phyloP scores from a whole-genome alignment of 768 basidiomycete species.

The Leccinum longicurvipes region DNA sequence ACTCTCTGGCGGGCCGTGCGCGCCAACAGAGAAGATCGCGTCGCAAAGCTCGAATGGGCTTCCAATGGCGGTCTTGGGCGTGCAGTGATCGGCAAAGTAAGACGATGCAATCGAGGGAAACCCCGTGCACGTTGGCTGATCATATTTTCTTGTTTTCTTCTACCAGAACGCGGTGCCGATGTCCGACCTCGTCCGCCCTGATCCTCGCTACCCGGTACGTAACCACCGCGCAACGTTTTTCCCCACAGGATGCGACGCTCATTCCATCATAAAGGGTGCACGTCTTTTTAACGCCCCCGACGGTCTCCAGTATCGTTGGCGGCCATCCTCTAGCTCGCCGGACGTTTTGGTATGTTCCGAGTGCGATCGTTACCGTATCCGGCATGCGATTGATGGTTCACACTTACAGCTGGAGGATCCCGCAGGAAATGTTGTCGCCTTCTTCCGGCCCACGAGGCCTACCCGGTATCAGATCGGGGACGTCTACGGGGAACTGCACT shows the following conservation, averaged over 20 bases:
- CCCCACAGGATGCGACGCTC: conserved; percentile 7
- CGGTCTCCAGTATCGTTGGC: conserved; percentile 77
- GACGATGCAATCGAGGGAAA: conserved; percentile 16
- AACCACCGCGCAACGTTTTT: conserved; percentile 7
- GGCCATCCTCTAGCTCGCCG: conserved; percentile 54
- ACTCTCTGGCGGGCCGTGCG: conserved; percentile 81
- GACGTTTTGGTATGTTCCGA: conserved; percentile 56
- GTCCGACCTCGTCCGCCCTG: conserved; percentile 76
- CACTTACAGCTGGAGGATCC: conserved; percentile 65
- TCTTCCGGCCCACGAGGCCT: conserved; percentile 73
- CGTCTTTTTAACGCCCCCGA: conserved; percentile 82
- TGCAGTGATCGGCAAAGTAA: conserved; percentile 80
- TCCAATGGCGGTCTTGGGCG: conserved; percentile 80
- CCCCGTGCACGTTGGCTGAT: conserved; percentile 20
- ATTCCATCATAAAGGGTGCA: conserved; percentile 42
- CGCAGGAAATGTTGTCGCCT: conserved; percentile 66
- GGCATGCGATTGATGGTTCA: conserved; percentile 5
- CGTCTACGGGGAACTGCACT: conserved; percentile 83
- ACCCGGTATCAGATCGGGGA: conserved; percentile 84
- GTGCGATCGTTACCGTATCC: conserved; percentile 1
- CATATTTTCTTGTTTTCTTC: conserved; percentile 15
- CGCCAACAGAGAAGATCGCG: conserved; percentile 81
- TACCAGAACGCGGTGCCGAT: conserved; percentile 72
- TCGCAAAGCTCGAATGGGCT: conserved; percentile 87
- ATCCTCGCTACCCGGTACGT: conserved; percentile 59